Base-by-base conservation (phyloP, 768 basidiomycete species). In the Lentinula edodes region DNA sequence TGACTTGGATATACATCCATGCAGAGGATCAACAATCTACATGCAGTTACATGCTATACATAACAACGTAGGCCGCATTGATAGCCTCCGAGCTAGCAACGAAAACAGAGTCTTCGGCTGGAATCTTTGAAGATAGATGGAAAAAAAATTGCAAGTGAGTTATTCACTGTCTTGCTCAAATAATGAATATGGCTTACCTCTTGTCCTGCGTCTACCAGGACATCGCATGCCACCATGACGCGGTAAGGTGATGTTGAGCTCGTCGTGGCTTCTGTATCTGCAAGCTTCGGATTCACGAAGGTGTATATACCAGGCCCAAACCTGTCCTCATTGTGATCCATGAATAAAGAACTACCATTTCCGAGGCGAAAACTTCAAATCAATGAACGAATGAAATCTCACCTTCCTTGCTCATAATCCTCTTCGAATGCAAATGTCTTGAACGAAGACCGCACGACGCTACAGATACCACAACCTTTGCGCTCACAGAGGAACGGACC, bases 171-270 rank as follows among this genome's bases (percentile, higher is more conserved):
- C 8, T 20, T 41, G 28, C 15, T 39, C 6, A 12, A 23, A 6
- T 12, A 15, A 7, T 13, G 9, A 38, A 20, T 15, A 32, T 43
- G 10, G 13, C 34, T 36, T 59, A 59, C 58, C 58, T 59, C 58
- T 35, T 46, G 43, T 6, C 20, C 23, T 7, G 32, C 35, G 18
- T 50, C 45, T n/a, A 62, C 39, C 3, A 62, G 41, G 5, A 46
- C 68, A 64, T 75, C 74, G 62, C 75, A 77, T 1, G 71, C 75
- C 55, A 78, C 58, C 70, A 75, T 75, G 23, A 76, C 75, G n/a
- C 77, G 70, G 66, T 73, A 78, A 6, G 76, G 76, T 32, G 76
- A 78, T 53, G 73, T 72, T 59, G 73, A 58, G 55, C 74, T 74
- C 57, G 76, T 76, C 7, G 73, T 77, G 4, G 76, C 75, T 58